A percentile compares a stretch with the other conserved stretches of the same genome.
Conservation (phyloP, 164 flowering plant species). For the Taxillus chinensis region DNA sequence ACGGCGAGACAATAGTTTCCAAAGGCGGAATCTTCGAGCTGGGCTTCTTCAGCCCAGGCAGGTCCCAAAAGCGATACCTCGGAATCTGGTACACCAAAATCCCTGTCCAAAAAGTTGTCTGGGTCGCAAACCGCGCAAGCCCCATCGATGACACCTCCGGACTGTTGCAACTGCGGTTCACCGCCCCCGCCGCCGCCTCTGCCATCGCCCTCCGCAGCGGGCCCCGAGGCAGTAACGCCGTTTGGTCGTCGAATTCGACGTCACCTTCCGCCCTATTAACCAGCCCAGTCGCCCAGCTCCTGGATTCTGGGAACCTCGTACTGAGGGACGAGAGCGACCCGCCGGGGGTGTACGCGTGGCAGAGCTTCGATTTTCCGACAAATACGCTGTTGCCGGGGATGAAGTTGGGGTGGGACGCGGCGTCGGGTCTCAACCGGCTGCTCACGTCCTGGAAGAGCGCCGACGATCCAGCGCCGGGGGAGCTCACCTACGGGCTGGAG, state of each 20-base stretch:
- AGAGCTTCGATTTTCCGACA: conserved; percentile 18
- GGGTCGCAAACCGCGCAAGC: conserved; percentile 1
- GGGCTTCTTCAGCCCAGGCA: conserved; percentile 24
- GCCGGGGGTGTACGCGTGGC: conserved; percentile 8
- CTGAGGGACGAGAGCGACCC: conserved; percentile 1
- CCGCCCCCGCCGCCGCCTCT: neutral
- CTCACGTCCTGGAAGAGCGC: conserved; percentile 15
- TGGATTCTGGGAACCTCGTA: conserved; percentile 21
- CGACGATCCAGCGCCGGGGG: conserved; percentile 18
- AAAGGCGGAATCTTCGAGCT: conserved; percentile 19
- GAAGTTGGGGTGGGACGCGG: conserved; percentile 14
- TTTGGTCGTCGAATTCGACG: conserved; percentile 14
- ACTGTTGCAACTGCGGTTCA: neutral
- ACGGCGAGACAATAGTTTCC: conserved; percentile 14
- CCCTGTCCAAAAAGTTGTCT: neutral
- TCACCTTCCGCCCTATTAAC: neutral
- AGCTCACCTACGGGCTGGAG: conserved; percentile 6
- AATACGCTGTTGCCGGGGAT: conserved; percentile 21
- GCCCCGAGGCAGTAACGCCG: neutral
- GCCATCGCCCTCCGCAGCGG: neutral
- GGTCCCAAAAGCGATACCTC: conserved; percentile 7
- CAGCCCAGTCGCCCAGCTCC: conserved; percentile 9
- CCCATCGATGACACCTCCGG: conserved; percentile 10
- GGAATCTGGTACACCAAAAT: conserved; percentile 15
- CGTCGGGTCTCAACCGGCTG: neutral